phyloP scores from a whole-genome alignment of 495 filamentous ascomycete species.

The Rostrohypoxylon terebratum region DNA sequence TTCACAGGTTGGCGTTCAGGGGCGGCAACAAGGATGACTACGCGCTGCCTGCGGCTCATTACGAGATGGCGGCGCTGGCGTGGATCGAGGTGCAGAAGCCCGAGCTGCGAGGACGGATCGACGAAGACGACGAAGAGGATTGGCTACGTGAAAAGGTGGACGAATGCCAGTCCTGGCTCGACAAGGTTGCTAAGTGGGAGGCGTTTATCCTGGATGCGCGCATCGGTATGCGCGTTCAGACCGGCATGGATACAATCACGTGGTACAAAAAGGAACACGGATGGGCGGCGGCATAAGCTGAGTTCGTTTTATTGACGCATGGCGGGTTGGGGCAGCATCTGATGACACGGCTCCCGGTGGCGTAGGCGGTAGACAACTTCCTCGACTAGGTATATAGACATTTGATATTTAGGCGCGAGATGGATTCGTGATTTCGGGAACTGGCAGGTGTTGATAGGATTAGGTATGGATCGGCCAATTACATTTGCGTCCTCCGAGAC shows the following conservation, averaged over 20 bases:
- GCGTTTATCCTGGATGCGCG: slow-evolving; percentile 86
- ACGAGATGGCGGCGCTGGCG: slow-evolving; percentile 85
- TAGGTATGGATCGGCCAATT: neutral
- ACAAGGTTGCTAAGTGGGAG: slow-evolving; percentile 87
- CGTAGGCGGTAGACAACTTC: neutral
- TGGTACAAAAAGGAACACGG: slow-evolving; percentile 67
- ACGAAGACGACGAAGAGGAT: slow-evolving; percentile 49
- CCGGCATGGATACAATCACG: slow-evolving; percentile 79
- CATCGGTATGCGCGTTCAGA: slow-evolving; percentile 85
- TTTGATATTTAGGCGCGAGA: neutral
- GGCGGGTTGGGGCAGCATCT: slow-evolving; percentile 20
- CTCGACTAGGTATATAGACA: slow-evolving; percentile 27
- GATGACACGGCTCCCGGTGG: neutral
- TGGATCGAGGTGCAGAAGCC: slow-evolving; percentile 72
- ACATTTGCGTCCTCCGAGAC: neutral
- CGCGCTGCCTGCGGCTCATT: slow-evolving; percentile 81
- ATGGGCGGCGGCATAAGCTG: slow-evolving; percentile 45
- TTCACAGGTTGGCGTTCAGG: slow-evolving; percentile 71
- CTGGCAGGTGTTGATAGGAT: neutral
- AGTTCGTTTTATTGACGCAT: neutral
- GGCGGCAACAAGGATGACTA: slow-evolving; percentile 83
- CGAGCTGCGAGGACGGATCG: slow-evolving; percentile 28
- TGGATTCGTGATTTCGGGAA: slow-evolving; percentile 5
- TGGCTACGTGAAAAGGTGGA: slow-evolving; percentile 66
- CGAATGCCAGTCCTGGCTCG: slow-evolving; percentile 78